These are phyloP conservation scores for Termitomyces sp. DNA, from an alignment of 768 basidiomycete genomes.

Conservation along the genomic window DNA sequence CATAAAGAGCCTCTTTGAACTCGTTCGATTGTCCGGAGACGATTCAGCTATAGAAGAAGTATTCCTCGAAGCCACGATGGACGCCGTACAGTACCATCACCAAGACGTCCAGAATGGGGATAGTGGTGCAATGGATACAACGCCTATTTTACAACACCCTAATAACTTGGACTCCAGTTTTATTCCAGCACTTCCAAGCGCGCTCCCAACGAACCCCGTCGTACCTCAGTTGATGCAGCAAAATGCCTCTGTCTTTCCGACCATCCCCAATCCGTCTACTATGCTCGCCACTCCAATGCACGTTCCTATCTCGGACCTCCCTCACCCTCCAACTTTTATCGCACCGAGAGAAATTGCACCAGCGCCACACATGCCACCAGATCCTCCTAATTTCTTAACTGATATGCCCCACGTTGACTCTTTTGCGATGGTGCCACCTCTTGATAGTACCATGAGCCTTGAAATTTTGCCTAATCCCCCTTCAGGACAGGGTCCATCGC, in stretches of 20 bases:
- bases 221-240: conserved; percentile 28
- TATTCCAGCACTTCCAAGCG: conserved; percentile 14
- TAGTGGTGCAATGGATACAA: conserved; percentile 32
- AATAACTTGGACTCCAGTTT: conserved; percentile 23
- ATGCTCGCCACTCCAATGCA: conserved; percentile 30
- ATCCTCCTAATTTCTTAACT: conserved; percentile 36
- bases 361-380: conserved; percentile 21
- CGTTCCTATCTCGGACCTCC: conserved; percentile 34
- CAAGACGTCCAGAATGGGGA: conserved; percentile 26
- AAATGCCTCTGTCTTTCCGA: conserved; percentile 29
- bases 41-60: conserved; percentile 5
- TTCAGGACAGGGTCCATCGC: conserved; percentile 33
- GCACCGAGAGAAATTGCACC: conserved; percentile 30
- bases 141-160: conserved; percentile 24
- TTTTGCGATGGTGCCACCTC: conserved; percentile 26
- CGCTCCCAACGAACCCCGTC: conserved; percentile 17
- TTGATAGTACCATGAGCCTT: conserved; percentile 33
- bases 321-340: conserved; percentile 30
- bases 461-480: conserved; percentile 34
- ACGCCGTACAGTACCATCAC: conserved; percentile 28
- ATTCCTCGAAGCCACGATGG: conserved; percentile 17
- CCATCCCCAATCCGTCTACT: conserved; percentile 22
- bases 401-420: conserved; percentile 35
- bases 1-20: conserved; percentile 7
- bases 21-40: conserved; percentile 2